These are phyloP conservation scores for Erythrobasidium hasegawianum DNA, from an alignment of 1,284 basidiomycete species.

Conservation along the genomic window DNA sequence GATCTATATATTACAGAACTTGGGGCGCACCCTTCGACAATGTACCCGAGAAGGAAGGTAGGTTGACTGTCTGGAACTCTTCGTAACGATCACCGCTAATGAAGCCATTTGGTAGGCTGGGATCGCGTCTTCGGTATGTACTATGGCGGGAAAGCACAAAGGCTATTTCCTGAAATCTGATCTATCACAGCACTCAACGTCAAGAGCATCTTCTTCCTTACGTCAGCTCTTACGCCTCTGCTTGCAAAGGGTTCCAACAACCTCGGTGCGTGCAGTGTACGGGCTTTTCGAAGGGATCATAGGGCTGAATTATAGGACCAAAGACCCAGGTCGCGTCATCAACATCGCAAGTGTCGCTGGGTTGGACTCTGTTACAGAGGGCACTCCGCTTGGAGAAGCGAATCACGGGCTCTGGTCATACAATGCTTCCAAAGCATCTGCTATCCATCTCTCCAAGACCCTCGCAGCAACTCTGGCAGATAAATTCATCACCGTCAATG, in stretches of 20 bases:
- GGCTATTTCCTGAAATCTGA: neutral
- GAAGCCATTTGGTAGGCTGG: too few relatives aligned
- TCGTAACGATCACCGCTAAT: too few relatives aligned
- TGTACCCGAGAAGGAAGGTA: slow-evolving; percentile 33
- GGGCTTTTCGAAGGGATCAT: too few relatives aligned
- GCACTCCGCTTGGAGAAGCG: slow-evolving; percentile 53
- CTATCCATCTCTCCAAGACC: slow-evolving; percentile 64
- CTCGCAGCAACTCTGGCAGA: slow-evolving; percentile 66
- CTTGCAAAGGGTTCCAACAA: slow-evolving; percentile 65
- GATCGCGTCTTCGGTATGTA: slow-evolving; percentile 27
- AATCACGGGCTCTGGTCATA: slow-evolving; percentile 65
- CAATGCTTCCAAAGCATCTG: slow-evolving; percentile 39
- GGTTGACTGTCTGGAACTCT: too few relatives aligned
- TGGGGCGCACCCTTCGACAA: slow-evolving; percentile 24
- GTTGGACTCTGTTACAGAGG: slow-evolving; percentile 57
- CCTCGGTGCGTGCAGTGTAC: too few relatives aligned
- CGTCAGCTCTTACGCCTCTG: slow-evolving; percentile 61
- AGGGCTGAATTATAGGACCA: neutral
- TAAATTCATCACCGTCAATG: slow-evolving; percentile 73
- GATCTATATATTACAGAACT: neutral
- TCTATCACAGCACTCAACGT: slow-evolving; percentile 58
- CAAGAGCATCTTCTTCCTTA: slow-evolving; percentile 67
- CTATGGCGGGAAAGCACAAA: neutral
- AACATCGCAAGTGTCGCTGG: slow-evolving; percentile 75
- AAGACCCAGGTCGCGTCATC: slow-evolving; percentile 69